Evolutionary conservation across 805 yeast genomes (phyloP).

Genomic region (Hermanozyma aechmeae): DNA sequence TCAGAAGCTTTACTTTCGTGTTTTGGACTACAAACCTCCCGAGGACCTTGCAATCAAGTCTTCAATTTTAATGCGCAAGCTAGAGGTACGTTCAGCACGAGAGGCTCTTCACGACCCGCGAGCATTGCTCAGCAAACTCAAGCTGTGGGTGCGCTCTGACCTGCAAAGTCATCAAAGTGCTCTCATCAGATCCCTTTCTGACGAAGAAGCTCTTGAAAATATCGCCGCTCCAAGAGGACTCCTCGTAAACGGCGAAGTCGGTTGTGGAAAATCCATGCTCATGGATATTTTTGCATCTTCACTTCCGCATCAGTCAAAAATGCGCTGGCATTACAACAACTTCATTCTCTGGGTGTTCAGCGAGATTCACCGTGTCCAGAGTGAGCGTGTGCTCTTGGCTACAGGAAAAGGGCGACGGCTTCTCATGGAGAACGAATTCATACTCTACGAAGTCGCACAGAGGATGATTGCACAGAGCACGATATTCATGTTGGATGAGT

Average conservation of each 20-base stretch:
- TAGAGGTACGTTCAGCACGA: constrained; percentile 25
- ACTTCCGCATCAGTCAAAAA: constrained; percentile 53
- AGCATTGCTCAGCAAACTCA: constrained; percentile 5
- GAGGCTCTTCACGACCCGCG: constrained; percentile 9
- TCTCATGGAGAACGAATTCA: constrained; percentile 49
- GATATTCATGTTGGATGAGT: constrained; percentile 58
- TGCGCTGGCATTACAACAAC: constrained; percentile 64
- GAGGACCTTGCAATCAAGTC: constrained; percentile 35
- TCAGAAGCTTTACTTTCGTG: constrained; percentile 49
- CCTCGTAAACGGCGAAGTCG: constrained; percentile 56
- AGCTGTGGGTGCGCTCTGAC: constrained; percentile 17
- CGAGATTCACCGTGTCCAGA: constrained; percentile 49
- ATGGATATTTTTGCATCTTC: constrained; percentile 64
- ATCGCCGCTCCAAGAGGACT: constrained; percentile 59
- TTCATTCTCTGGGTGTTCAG: constrained; percentile 61
- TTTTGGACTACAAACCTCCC: constrained; percentile 52
- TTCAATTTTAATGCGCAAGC: constrained; percentile 25
- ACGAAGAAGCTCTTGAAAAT: constrained; percentile 49
- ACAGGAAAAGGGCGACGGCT: constrained; percentile 8
- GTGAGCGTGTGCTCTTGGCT: constrained; percentile 29
- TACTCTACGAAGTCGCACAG: constrained; percentile 58
- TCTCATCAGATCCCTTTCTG: constrained; percentile 41
- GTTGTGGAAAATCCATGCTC: constrained; percentile 68
- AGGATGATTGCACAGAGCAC: constrained; percentile 51
- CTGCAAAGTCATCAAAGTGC: constrained; percentile 22